Evolutionary conservation across 1,139 yeast species (phyloP).

Genomic region (Fermentozyma sake): DNA sequence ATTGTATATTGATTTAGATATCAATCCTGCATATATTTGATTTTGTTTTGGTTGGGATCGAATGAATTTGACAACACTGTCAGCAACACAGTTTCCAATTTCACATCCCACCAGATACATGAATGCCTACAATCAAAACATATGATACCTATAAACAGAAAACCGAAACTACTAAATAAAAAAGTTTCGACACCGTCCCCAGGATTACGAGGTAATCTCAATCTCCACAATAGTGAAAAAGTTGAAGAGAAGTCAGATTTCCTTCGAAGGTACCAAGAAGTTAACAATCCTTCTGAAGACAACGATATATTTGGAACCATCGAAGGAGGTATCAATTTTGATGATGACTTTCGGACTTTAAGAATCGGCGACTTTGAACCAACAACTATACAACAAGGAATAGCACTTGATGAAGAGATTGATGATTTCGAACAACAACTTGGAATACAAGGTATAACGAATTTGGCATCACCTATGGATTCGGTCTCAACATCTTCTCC

Average conservation of each 20-base stretch:
- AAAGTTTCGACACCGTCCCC: slow-evolving; percentile 12
- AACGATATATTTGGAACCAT: slow-evolving; percentile 30
- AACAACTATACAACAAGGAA: slow-evolving; percentile 6
- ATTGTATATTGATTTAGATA: no score
- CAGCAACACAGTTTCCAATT: no score
- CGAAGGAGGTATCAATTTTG: slow-evolving; percentile 15
- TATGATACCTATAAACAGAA: slow-evolving; percentile 10
- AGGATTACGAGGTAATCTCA: slow-evolving; percentile 7
- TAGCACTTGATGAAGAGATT: slow-evolving; percentile 2
- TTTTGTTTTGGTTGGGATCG: no score
- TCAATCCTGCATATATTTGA: no score
- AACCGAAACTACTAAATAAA: slow-evolving; percentile 7
- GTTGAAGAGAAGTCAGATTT: slow-evolving; percentile 10
- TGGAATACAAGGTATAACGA: slow-evolving; percentile 1
- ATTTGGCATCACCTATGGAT: slow-evolving; percentile 13
- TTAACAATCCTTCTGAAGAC: slow-evolving; percentile 16
- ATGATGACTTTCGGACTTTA: slow-evolving; percentile 22
- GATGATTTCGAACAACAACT: slow-evolving; percentile 6
- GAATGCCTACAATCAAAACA: no score
- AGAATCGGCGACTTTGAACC: slow-evolving; percentile 17
- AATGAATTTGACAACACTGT: no score
- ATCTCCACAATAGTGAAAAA: slow-evolving; percentile 3
- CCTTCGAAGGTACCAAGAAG: slow-evolving; percentile 11
- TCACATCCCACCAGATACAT: no score
- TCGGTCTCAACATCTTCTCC: slow-evolving; percentile 24